Evolutionary conservation across 768 basidiomycete genomes (phyloP).

Genomic region (Hydnum rufescens): DNA sequence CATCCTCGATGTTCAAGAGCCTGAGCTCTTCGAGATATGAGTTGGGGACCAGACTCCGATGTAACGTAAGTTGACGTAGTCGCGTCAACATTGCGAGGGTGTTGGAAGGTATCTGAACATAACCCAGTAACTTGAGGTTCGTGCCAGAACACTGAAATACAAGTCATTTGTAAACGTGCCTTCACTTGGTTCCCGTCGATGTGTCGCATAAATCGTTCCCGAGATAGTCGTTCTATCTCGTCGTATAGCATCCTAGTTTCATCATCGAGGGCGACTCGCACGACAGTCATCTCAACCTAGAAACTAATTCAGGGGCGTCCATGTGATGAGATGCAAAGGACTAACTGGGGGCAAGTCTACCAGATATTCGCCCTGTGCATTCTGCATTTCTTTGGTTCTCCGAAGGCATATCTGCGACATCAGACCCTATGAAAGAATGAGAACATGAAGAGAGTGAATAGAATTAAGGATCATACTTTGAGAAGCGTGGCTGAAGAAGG

Average conservation of each 20-base stretch:
- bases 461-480: slow-evolving; percentile 26
- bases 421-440: slow-evolving; percentile 28
- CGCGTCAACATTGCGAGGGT: slow-evolving; percentile 72
- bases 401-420: slow-evolving; percentile 67
- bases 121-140: neutral
- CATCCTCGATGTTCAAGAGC: neutral
- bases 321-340: too few species aligned
- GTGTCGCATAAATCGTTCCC: slow-evolving; percentile 37
- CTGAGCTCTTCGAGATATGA: slow-evolving; percentile 50
- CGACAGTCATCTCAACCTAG: slow-evolving; percentile 44
- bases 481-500: slow-evolving; percentile 49
- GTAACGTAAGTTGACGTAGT: slow-evolving; percentile 61
- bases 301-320: too few species aligned
- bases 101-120: slow-evolving; percentile 17
- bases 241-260: slow-evolving; percentile 54
- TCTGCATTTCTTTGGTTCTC: slow-evolving; percentile 85
- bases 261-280: slow-evolving; percentile 43
- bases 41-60: slow-evolving; percentile 53
- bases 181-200: slow-evolving; percentile 3
- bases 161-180: neutral
- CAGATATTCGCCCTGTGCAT: slow-evolving; percentile 47
- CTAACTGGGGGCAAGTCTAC: slow-evolving; percentile 50
- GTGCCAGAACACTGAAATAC: neutral
- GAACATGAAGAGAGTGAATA: slow-evolving; percentile 1
- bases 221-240: slow-evolving; percentile 40